Evolutionary conservation across 805 yeast genomes (phyloP).

Genomic region (Hanseniaspora singularis): DNA sequence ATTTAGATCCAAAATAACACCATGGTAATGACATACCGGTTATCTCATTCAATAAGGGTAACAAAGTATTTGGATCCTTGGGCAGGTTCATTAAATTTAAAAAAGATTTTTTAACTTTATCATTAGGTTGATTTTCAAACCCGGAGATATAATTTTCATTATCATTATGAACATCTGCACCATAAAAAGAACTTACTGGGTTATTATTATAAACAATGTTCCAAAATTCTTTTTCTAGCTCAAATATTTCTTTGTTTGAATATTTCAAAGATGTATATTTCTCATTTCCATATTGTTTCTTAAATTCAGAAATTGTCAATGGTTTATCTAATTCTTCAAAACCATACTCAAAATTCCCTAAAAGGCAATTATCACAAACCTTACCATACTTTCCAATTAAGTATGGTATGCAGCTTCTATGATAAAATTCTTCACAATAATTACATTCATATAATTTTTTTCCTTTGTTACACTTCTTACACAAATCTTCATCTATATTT

Average conservation of each 20-base stretch:
- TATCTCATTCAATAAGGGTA: conserved; percentile 53
- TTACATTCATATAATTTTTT: conserved; percentile 11
- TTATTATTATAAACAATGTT: conserved; percentile 32
- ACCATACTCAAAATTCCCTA: conserved; percentile 80
- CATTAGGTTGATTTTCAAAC: conserved; percentile 35
- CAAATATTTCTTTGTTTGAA: no score
- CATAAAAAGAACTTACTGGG: conserved; percentile 59
- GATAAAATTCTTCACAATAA: conserved; percentile 10
- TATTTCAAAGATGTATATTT: no score
- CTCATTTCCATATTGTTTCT: conserved; percentile 42
- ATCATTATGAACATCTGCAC: conserved; percentile 67
- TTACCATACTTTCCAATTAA: conserved; percentile 33
- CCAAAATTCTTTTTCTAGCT: conserved; percentile 63
- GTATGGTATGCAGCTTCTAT: conserved; percentile 9
- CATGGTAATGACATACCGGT: conserved; percentile 95
- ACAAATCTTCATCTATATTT: neutral
- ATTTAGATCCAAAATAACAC: conserved; percentile 81
- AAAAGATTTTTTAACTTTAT: conserved; percentile 37
- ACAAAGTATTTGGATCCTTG: conserved; percentile 53
- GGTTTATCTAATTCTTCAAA: conserved; percentile 55
- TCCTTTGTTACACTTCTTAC: neutral
- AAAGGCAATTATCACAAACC: conserved; percentile 75
- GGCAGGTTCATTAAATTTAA: conserved; percentile 71
- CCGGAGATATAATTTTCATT: conserved; percentile 37
- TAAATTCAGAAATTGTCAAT: conserved; percentile 51